Base-by-base conservation (phyloP, 306 rosid species). In the Albizia julibrissin region DNA sequence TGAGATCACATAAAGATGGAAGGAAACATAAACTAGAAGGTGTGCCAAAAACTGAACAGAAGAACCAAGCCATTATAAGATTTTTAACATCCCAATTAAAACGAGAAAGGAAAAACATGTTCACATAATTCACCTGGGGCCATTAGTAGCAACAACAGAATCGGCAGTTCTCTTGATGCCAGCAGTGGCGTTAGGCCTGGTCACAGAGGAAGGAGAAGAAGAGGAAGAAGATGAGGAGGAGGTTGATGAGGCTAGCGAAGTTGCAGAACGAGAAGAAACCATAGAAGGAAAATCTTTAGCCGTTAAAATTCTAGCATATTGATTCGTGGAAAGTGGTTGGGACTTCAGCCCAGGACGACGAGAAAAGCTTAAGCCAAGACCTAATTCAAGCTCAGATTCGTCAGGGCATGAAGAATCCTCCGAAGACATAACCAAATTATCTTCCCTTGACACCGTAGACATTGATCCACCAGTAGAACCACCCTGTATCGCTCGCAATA, bases 341-440 rank as follows among this genome's bases (percentile, higher is more conserved):
- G 74, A 52, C 80, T 78, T 82, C 3, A 27, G 49, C 29, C 66
- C 64, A 46, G 83, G 49, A 76, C 79, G 49, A 76, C 79, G 80
- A 72, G 91, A 85, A n/a, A 87, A 85, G 70, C 88, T 81, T 46
- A 92, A 76, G 44, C 91, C 91, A 26, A 92, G 90, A 49, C 85
- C 89, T 81, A 93, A 85, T 62, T 92, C 91, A 80, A 92, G 91
- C 39, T 88, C 85, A 50, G 90, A 84, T 18, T 90, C 92, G 52
- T 88, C 92, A 3, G 89, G 91, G 81, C 68, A 84, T 0, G 91
- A 91, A 52, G 97, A 91, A 75, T 87, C 93, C 93, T 92, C 93
- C 0, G 93, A 89, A 4, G 95, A 92, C 68, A 89, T 47, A 21
- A 83, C 86, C 74, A 90, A 58, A 81, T 84, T 87, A 43, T 92